Base-by-base conservation (phyloP, 2,329 filamentous ascomycete genomes). In the Diplodia corticola region DNA sequence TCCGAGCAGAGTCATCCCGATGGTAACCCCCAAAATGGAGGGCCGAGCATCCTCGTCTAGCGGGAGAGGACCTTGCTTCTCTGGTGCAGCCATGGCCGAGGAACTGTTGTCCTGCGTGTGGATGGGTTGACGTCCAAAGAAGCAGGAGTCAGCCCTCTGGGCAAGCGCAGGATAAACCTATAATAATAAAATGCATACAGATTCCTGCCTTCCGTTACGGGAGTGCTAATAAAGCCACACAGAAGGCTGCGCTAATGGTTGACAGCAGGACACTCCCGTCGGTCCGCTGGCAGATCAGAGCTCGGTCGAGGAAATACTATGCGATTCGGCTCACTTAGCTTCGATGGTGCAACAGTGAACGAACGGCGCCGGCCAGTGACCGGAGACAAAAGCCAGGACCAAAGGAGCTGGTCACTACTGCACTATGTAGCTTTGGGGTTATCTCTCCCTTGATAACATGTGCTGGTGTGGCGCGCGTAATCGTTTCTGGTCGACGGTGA, bases 1-100 rank as follows among this genome's bases (percentile, higher is more conserved):
- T 35, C 82, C 80, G 26, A 80, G 65, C 3, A 74, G 70, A 1
- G 80, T 79, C 40, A 83, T 73, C 0, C 77, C 70, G 13, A 81
- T 65, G 12, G 81, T 80, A 4, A 79, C 76, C 4, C 73, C 78
- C 20, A 84, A 72, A 22, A 84, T 80, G 6, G 69, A 70, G 5
- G 73, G 71, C 1, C 77, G 75, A 57, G 76, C 75, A 68, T 80
- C 72, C 44, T 81, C 77, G n/a, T 75, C 63, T 0, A 76, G 74
- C 69, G 73, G 69, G 28, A 68, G 65, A 30, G 68, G 61, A 66
- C 67, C 48, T 63, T 48, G 22, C 22, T 35, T 22, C 20, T 13
- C 33, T 40, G 53, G 20, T 10, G 33, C 37, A 26, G 33, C 33
- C 53, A 57, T 57, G 35, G 35, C 17, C 17, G 22, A 26, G 15